Conservation (phyloP, 176 grass and related monocot genomes). For the Cymbopogon citratus region DNA sequence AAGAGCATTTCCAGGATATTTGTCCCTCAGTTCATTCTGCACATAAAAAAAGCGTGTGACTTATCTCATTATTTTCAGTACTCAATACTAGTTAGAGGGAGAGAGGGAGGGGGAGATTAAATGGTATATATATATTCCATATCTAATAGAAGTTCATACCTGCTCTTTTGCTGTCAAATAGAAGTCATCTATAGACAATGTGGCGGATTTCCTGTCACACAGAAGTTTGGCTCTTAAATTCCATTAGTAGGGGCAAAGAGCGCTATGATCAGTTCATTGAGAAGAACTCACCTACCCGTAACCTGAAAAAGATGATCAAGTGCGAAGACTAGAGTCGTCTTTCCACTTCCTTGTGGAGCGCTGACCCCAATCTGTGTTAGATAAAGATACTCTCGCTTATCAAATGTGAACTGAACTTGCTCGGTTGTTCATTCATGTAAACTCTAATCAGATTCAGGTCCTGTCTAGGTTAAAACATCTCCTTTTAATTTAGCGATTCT, state of each 20-base stretch:
- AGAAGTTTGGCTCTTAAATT: not conserved
- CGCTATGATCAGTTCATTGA: conserved; percentile 25
- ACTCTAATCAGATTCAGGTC: not conserved
- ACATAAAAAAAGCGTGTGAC: conserved; percentile 17
- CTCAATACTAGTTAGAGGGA: not conserved
- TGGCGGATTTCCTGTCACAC: conserved; percentile 54
- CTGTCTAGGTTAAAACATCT: not conserved
- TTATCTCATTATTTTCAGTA: conserved; percentile 17
- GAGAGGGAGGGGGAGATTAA: not conserved
- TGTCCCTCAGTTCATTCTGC: conserved; percentile 69
- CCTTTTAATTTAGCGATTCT: not conserved
- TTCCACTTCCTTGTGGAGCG: conserved; percentile 95
- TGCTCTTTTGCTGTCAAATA: conserved; percentile 88
- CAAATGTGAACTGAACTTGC: not conserved
- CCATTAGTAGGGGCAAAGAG: conserved; percentile 10
- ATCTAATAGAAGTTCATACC: conserved; percentile 43
- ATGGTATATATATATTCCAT: not conserved
- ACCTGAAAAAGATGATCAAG: conserved; percentile 73
- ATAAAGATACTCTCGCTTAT: conserved; percentile 12
- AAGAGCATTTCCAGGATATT: conserved; percentile 74
- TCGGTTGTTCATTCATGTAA: not conserved
- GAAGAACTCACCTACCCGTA: conserved; percentile 59
- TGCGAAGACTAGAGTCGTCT: conserved; percentile 94
- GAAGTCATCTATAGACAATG: conserved; percentile 95
- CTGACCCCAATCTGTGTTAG: conserved; percentile 81